Base-by-base conservation (phyloP, 108 stramenopile species). In the Epithemia pelagica region DNA sequence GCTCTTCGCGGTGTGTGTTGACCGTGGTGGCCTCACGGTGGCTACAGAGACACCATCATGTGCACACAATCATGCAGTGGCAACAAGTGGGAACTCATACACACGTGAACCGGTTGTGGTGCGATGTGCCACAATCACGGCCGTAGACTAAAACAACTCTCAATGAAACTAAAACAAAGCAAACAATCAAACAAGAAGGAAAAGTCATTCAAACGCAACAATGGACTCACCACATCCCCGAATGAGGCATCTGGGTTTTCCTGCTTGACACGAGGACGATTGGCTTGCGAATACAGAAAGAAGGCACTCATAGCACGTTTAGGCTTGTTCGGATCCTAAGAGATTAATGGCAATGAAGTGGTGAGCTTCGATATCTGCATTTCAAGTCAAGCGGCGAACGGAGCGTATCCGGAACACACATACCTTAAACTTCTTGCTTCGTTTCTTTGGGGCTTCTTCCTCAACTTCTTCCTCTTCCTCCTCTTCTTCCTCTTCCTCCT, bases 301-400 rank as follows among this genome's bases (percentile, higher is more conserved):
- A 89, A 92, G 5, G 88, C 85, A 58, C 82, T 83, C 88, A 88
- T 91, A 72, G 87, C 87, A 29, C 89, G 70, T 82, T 87, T 91
- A 24, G 89, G 89, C 59, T 80, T 81, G 61, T 79, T 77, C 31
- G 89, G 89, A 61, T 91, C 89, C 77, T 86, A 32, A 68, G 3
- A 32, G 28, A 52, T 59, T 2, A 19, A 60, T 18, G 33, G 59
- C 28, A 30, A 30, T 32, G 33, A 5, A 61, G 24, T 20, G 33
- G 59, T 37, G 24, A 20, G 59, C 61, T 30, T 25, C 15, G 23
- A 19, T 33, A 30, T 25, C n/a, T 23, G 15, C 61, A 32, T 62
- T n/a, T n/a, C n/a, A n/a, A n/a, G n/a, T n/a, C n/a, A n/a, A n/a
- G 30, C 52, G 58, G 22, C 58, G 22, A 59, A 15, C 58, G 22